Percentiles rank a stretch among this genome's conserved stretches.
Conservation (phyloP, 495 filamentous ascomycete species). For the Cercophora newfieldiana region DNA sequence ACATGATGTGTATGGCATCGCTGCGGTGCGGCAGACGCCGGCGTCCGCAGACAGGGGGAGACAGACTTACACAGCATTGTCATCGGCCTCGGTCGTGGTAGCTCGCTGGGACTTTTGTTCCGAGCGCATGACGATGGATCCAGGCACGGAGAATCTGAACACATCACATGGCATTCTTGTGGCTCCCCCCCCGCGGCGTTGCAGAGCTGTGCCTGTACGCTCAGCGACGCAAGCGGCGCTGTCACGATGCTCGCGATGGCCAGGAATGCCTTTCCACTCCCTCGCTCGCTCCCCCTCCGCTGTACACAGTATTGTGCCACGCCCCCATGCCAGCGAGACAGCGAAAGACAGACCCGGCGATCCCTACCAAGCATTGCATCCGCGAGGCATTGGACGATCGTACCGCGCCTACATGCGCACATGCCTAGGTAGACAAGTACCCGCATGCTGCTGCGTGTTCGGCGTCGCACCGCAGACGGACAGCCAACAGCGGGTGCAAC, state of each 20-base stretch:
- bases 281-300: neutral
- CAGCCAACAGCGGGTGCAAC: neutral
- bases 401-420: neutral
- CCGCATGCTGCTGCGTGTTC: neutral
- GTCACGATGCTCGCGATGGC: neutral
- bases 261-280: neutral
- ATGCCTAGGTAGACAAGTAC: neutral
- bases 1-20: neutral
- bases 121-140: neutral
- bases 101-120: neutral
- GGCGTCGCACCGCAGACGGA: neutral
- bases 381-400: neutral
- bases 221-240: neutral
- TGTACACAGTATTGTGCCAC: neutral
- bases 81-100: neutral
- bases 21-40: neutral
- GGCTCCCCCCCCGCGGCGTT: neutral
- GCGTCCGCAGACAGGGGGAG: neutral
- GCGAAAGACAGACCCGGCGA: neutral
- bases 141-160: neutral
- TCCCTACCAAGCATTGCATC: neutral
- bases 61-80: neutral
- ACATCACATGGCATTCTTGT: neutral
- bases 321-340: too few species aligned
- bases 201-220: neutral